Percentiles rank a stretch among this genome's conserved stretches.
These are phyloP conservation scores for Torulaspora indica DNA, from an alignment of 805 yeast species.

Conservation along the genomic window DNA sequence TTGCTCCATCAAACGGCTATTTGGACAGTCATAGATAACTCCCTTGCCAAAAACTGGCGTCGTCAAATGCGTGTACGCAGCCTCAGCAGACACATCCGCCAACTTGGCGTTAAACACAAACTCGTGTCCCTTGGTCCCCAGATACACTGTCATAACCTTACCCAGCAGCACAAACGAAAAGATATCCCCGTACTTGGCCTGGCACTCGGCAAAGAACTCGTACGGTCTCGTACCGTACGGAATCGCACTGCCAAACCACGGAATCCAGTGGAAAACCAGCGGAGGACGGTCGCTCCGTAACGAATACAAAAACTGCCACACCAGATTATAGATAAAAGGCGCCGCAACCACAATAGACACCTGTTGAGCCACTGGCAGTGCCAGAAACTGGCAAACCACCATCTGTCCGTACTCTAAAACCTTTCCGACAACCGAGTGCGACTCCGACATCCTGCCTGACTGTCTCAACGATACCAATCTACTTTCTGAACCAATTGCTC, in stretches of 20 bases:
- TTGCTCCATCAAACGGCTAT: slow-evolving; percentile 92
- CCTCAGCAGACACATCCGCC: slow-evolving; percentile 91
- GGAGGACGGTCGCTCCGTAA: slow-evolving; percentile 81
- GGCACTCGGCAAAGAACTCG: slow-evolving; percentile 75
- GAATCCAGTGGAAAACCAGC: slow-evolving; percentile 84
- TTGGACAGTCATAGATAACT: slow-evolving; percentile 95
- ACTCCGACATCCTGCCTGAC: slow-evolving; percentile 6
- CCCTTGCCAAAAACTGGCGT: slow-evolving; percentile 99
- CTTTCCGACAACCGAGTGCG: slow-evolving; percentile 22
- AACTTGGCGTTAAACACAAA: slow-evolving; percentile 88
- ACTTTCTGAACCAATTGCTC: background rate
- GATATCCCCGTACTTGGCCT: slow-evolving; percentile 83
- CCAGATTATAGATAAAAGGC: slow-evolving; percentile 61
- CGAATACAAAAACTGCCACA: slow-evolving; percentile 67
- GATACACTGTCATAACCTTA: slow-evolving; percentile 86
- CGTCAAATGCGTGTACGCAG: slow-evolving; percentile 92
- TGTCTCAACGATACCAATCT: background rate
- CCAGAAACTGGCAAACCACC: slow-evolving; percentile 28
- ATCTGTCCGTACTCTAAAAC: slow-evolving; percentile 17
- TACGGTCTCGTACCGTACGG: slow-evolving; percentile 91
- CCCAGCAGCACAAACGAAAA: slow-evolving; percentile 89
- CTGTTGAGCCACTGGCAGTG: slow-evolving; percentile 38
- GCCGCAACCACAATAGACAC: slow-evolving; percentile 33
- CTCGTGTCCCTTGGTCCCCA: slow-evolving; percentile 98
- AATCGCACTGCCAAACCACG: slow-evolving; percentile 92